Evolutionary conservation across 1,284 basidiomycete genomes (phyloP).

Genomic region (Ceratobasidium sp.): DNA sequence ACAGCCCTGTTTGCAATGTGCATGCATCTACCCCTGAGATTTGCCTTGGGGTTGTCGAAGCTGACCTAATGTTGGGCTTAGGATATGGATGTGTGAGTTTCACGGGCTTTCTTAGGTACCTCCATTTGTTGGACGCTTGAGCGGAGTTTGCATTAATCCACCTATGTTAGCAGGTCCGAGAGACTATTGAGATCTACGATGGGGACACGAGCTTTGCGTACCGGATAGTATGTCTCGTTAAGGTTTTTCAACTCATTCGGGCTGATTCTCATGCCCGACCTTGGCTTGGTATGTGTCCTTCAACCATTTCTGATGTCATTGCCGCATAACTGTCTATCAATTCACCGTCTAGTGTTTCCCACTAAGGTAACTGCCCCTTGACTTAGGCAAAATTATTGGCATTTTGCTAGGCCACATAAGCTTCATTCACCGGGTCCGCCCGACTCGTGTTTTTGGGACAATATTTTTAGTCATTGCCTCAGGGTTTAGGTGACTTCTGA

Average conservation of each 20-base stretch:
- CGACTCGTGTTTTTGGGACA: not conserved
- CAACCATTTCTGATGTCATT: not conserved
- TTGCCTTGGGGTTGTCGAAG: no score
- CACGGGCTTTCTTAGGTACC: conserved; percentile 88
- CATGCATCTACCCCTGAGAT: no score
- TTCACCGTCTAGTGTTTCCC: not conserved
- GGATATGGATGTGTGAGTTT: conserved; percentile 91
- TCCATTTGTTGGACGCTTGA: not conserved
- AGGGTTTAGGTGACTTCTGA: not conserved
- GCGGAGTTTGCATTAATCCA: not conserved
- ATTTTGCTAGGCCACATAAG: no score
- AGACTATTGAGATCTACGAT: conserved; percentile 70
- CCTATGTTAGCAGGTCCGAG: conserved; percentile 63
- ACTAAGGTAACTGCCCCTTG: not conserved
- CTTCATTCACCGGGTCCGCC: no score
- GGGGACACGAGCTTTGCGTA: conserved; percentile 61
- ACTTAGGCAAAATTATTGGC: not conserved
- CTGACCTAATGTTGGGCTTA: conserved; percentile 1
- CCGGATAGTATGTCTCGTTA: conserved; percentile 23
- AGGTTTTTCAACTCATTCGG: not conserved
- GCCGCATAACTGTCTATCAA: not conserved
- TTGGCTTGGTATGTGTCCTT: not conserved
- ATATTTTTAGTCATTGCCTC: not conserved
- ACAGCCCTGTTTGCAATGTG: no score
- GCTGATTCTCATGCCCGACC: not conserved